Percentiles rank a stretch among this genome's conserved stretches.
Conservation (phyloP, 139 green algal species). For the Chlamydomonas urium region DNA sequence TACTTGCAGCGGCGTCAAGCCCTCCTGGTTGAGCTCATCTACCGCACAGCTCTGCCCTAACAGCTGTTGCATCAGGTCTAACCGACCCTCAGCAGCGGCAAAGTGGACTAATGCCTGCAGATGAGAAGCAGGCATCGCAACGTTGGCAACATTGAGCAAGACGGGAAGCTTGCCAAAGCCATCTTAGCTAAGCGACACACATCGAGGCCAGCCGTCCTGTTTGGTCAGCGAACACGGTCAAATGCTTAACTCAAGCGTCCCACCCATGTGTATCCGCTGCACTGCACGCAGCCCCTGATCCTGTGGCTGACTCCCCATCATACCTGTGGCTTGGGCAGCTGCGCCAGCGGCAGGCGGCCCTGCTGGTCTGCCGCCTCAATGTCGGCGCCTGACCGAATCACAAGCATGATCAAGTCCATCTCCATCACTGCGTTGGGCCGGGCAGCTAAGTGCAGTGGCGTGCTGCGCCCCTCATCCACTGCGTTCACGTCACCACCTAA, state of each 20-base stretch:
- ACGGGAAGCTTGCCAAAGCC: too few species aligned
- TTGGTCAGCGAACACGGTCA: too few species aligned
- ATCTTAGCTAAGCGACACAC: too few species aligned
- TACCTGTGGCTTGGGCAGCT: not conserved
- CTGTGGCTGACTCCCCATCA: too few species aligned
- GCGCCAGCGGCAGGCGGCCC: not conserved
- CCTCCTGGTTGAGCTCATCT: constrained; percentile 4
- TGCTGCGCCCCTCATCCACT: constrained; percentile 21
- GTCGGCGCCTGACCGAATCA: not conserved
- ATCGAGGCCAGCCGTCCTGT: too few species aligned
- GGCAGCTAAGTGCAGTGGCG: constrained; percentile 30
- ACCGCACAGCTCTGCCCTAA: not conserved
- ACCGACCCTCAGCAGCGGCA: constrained; percentile 8
- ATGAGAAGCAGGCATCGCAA: not conserved
- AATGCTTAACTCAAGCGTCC: too few species aligned
- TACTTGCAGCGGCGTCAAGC: constrained; percentile 11
- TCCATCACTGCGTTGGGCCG: constrained; percentile 16
- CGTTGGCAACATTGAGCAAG: too few species aligned
- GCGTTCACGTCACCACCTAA: constrained; percentile 21
- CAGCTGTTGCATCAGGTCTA: constrained; percentile 1
- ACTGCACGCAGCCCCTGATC: too few species aligned
- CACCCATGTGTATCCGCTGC: too few species aligned
- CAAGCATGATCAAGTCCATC: constrained; percentile 4
- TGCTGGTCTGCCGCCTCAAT: not conserved
- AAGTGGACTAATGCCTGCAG: constrained; percentile 3